phyloP scores from a whole-genome alignment of 2,329 filamentous ascomycete species.

The Penicillium palitans region DNA sequence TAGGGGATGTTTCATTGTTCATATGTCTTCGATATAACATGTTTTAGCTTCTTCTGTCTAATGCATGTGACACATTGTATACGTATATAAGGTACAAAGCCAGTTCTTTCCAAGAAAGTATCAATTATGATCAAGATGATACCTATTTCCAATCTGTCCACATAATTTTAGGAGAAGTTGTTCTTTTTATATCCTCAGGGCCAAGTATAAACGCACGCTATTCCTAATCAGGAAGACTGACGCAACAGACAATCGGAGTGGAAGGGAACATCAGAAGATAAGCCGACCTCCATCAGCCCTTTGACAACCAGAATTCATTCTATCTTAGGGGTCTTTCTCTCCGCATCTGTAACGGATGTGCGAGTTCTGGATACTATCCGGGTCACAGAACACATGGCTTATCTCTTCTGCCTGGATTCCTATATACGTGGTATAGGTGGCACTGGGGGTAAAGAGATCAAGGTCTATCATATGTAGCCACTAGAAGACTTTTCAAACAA shows the following conservation, averaged over 20 bases:
- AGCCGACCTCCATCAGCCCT: neutral
- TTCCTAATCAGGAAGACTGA: slow-evolving; percentile 24
- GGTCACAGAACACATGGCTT: neutral
- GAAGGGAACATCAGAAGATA: neutral
- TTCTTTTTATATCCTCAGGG: neutral
- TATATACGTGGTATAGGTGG: neutral
- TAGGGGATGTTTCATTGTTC: too few species aligned
- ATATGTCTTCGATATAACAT: too few species aligned
- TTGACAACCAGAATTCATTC: neutral
- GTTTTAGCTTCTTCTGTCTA: neutral
- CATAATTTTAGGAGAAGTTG: neutral
- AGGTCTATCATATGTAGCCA: neutral
- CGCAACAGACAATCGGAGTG: slow-evolving; percentile 1
- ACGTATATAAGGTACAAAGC: neutral
- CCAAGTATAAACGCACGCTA: neutral
- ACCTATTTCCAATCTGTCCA: neutral
- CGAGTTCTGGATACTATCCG: neutral
- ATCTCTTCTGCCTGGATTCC: neutral
- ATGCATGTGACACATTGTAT: neutral
- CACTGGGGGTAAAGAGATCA: neutral
- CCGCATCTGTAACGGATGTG: neutral
- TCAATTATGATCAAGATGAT: too few species aligned
- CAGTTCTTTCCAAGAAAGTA: neutral
- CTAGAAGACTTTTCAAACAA: too few species aligned
- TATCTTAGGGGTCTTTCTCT: neutral